Evolutionary conservation across 176 grass and related monocot genomes (phyloP).

Genomic region (Eleusine indica): DNA sequence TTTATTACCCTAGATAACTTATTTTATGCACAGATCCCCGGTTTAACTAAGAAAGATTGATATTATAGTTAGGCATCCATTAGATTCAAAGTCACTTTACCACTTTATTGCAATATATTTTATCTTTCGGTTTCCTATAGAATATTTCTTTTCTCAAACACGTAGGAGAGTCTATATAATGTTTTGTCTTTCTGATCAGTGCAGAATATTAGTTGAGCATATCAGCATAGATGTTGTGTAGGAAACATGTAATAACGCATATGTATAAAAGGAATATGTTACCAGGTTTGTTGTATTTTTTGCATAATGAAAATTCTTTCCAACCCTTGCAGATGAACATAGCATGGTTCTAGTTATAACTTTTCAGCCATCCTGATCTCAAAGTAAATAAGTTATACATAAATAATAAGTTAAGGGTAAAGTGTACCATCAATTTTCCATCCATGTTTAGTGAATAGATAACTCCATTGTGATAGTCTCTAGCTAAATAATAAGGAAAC

Average conservation of each 20-base stretch:
- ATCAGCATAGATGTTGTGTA: constrained; percentile 32
- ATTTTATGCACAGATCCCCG: constrained; percentile 34
- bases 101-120: constrained; percentile 23
- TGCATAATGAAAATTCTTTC: not conserved
- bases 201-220: constrained; percentile 43
- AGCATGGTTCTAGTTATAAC: not conserved
- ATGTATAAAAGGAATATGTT: not conserved
- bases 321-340: not conserved
- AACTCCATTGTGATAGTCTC: too few species aligned
- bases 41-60: constrained; percentile 31
- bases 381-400: not conserved
- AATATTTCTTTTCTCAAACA: constrained; percentile 27
- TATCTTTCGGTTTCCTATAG: constrained; percentile 40
- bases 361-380: not conserved
- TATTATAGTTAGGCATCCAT: constrained; percentile 34
- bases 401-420: not conserved
- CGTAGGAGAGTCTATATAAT: too few species aligned
- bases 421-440: not conserved
- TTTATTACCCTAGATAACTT: constrained; percentile 40
- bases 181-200: not conserved
- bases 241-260: not conserved
- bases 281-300: constrained; percentile 20
- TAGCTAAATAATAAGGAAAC: too few species aligned
- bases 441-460: too few species aligned
- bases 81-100: constrained; percentile 47